Percentiles rank a stretch among this genome's conserved stretches.
Conservation (phyloP, 176 grass and related monocot genomes). For the Juncus effusus region DNA sequence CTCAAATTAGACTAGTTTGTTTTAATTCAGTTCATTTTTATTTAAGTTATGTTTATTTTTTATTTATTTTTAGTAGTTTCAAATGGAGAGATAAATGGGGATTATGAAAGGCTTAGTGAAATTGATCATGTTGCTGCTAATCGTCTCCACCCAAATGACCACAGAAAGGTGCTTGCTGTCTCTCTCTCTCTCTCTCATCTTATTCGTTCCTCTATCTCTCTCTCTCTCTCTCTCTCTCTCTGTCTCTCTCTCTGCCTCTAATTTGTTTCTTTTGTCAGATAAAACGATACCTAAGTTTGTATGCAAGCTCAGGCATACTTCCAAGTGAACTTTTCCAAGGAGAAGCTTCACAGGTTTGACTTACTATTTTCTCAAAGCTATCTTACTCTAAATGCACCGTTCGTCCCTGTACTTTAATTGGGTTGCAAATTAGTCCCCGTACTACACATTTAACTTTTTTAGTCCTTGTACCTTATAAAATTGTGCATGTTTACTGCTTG, state of each 20-base stretch:
- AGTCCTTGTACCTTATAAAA: too few species aligned
- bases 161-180: constrained; percentile 54
- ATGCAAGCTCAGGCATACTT: constrained; percentile 51
- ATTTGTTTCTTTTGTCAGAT: constrained; percentile 47
- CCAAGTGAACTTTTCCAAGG: constrained; percentile 86
- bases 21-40: too few species aligned
- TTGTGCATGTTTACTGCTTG: too few species aligned
- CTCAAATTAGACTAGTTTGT: too few species aligned
- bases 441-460: too few species aligned
- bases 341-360: constrained; percentile 52
- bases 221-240: constrained; percentile 5
- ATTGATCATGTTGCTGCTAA: constrained; percentile 66
- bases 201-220: constrained; percentile 23
- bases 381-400: neutral
- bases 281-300: constrained; percentile 69
- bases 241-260: constrained; percentile 14
- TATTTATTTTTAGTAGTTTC: too few species aligned
- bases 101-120: constrained; percentile 56
- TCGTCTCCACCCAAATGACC: constrained; percentile 85
- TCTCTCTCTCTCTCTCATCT: constrained; percentile 11
- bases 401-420: too few species aligned
- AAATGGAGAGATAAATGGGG: neutral
- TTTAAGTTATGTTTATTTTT: too few species aligned
- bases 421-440: too few species aligned
- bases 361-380: neutral